A percentile compares a stretch with the other conserved stretches of the same genome.
These are phyloP conservation scores for Cryoendolithus antarcticus DNA, from an alignment of 2,329 filamentous ascomycete species.

Conservation along the genomic window DNA sequence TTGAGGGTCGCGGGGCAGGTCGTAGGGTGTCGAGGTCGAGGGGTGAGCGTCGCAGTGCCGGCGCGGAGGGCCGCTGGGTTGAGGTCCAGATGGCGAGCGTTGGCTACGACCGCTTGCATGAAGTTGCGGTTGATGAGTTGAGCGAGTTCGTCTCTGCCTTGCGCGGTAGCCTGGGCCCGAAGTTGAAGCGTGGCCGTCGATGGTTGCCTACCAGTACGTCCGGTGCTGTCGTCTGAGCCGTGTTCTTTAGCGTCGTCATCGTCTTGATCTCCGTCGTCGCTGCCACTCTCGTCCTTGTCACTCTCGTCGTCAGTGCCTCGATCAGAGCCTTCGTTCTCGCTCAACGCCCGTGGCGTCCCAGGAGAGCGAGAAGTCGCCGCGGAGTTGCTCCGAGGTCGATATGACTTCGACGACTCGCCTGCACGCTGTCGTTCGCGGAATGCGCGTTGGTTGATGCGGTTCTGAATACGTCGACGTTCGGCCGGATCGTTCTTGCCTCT, in stretches of 20 bases:
- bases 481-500: constrained; percentile 19
- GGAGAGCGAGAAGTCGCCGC: constrained; percentile 2
- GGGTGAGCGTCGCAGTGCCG: constrained; percentile 10
- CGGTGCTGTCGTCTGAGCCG: neutral
- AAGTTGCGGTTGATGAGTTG: constrained; percentile 21
- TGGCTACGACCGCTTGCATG: constrained; percentile 14
- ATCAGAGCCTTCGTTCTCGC: neutral
- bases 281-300: neutral
- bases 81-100: constrained; percentile 15
- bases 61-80: constrained; percentile 8
- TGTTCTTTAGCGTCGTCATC: constrained; percentile 2
- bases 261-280: constrained; percentile 1
- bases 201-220: too few relatives aligned
- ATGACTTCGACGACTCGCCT: constrained; percentile 15
- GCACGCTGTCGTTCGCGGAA: constrained; percentile 20
- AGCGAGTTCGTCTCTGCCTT: constrained; percentile 16
- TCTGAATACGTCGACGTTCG: constrained; percentile 21
- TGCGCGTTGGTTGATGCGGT: constrained; percentile 20
- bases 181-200: too few relatives aligned
- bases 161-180: too few relatives aligned
- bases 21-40: constrained; percentile 2
- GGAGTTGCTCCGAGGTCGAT: constrained; percentile 9
- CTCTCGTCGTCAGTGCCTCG: neutral
- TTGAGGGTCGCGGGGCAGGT: constrained; percentile 12
- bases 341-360: neutral